phyloP scores from a whole-genome alignment of 805 yeast genomes.

The Zygosaccharomyces rouxii region DNA sequence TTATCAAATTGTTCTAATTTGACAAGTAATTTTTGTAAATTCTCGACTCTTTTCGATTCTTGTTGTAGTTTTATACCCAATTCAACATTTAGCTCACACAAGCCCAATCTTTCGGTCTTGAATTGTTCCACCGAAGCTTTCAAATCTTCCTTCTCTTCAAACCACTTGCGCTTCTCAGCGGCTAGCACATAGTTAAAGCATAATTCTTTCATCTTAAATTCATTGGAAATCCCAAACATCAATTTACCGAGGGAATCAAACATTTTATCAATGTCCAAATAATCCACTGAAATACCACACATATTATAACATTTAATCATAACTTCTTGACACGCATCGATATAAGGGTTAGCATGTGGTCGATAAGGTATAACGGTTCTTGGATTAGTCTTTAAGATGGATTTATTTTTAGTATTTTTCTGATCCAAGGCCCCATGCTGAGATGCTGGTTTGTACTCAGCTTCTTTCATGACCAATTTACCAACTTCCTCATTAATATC shows the following conservation, averaged over 20 bases:
- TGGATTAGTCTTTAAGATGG: background rate
- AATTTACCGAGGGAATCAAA: constrained; percentile 2
- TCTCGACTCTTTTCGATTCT: background rate
- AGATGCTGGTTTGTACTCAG: background rate
- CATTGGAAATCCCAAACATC: constrained; percentile 5
- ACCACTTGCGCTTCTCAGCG: constrained; percentile 1
- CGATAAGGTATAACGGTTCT: background rate
- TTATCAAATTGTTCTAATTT: background rate
- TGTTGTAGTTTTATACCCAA: background rate
- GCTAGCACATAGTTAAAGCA: constrained; percentile 4
- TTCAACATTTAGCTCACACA: background rate
- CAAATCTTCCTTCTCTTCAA: background rate
- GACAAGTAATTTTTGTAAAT: background rate
- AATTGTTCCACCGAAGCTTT: background rate
- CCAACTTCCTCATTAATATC: constrained; percentile 1
- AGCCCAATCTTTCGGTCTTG: background rate
- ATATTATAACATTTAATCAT: constrained; percentile 7
- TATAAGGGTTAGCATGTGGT: constrained; percentile 1
- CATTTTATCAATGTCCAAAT: constrained; percentile 3
- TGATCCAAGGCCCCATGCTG: background rate
- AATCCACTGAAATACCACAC: constrained; percentile 8
- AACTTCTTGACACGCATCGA: constrained; percentile 4
- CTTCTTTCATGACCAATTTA: background rate
- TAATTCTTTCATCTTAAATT: constrained; percentile 6
- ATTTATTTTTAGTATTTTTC: background rate